Evolutionary conservation across 2,329 filamentous ascomycete species (phyloP).

Genomic region (Aspergillus novoparasiticus): DNA sequence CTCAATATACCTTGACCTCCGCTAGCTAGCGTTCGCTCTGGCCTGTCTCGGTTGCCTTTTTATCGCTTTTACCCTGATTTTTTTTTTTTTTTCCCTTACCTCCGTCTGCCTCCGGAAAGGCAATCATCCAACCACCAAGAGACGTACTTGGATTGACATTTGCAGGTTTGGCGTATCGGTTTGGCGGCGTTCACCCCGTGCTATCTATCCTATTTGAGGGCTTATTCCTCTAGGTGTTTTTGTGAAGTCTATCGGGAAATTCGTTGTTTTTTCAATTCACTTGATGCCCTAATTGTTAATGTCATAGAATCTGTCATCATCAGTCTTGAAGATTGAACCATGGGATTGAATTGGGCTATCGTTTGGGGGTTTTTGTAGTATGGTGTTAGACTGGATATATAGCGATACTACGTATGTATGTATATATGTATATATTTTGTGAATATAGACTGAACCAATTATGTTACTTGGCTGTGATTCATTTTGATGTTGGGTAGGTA

Average conservation of each 20-base stretch:
- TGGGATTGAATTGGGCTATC: not conserved
- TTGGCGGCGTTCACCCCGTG: slow-evolving; percentile 10
- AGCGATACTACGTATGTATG: slow-evolving; percentile 2
- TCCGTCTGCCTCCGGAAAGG: slow-evolving; percentile 11
- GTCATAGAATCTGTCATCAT: slow-evolving; percentile 20
- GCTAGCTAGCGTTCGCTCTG: slow-evolving; percentile 12
- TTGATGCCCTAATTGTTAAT: slow-evolving; percentile 26
- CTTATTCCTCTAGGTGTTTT: slow-evolving; percentile 2
- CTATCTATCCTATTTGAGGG: slow-evolving; percentile 4
- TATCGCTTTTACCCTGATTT: slow-evolving; percentile 7
- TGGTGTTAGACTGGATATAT: slow-evolving; percentile 2
- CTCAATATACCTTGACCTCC: not conserved
- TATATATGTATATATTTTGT: slow-evolving; percentile 7
- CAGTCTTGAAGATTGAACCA: not conserved
- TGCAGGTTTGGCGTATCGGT: slow-evolving; percentile 15
- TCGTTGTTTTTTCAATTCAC: slow-evolving; percentile 6
- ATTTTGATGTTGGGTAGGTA: not conserved
- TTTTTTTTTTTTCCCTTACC: slow-evolving; percentile 2
- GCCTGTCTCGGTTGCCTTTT: slow-evolving; percentile 15
- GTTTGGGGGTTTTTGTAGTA: slow-evolving; percentile 2
- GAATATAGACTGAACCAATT: not conserved
- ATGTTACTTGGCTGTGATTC: not conserved
- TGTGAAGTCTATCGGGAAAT: slow-evolving; percentile 8
- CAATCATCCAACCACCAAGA: slow-evolving; percentile 6
- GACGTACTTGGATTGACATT: slow-evolving; percentile 10